Conservation (phyloP, 768 basidiomycete genomes). For the Scleroderma bovista region DNA sequence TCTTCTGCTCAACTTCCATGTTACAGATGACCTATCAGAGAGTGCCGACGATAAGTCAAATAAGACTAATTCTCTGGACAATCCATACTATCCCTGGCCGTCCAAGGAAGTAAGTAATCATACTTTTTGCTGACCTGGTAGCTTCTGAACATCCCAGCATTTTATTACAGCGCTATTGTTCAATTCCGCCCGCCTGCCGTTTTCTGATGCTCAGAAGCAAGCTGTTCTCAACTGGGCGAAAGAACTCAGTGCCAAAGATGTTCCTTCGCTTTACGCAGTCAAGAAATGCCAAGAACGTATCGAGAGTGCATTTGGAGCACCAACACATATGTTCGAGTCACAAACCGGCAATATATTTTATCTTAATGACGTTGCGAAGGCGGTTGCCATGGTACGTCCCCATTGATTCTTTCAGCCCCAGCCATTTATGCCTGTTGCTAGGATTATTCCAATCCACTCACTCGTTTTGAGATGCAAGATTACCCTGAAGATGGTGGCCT, state of each 20-base stretch:
- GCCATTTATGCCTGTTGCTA: neutral
- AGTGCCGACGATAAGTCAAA: too few species aligned
- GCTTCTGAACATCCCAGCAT: conserved; percentile 5
- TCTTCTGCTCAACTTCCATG: too few species aligned
- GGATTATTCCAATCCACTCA: too few species aligned
- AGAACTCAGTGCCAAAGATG: conserved; percentile 18
- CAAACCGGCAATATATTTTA: conserved; percentile 23
- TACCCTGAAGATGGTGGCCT: too few species aligned
- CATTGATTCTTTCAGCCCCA: too few species aligned
- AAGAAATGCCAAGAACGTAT: neutral
- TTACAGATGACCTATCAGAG: too few species aligned
- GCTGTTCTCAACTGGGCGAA: conserved; percentile 26
- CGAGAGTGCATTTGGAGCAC: conserved; percentile 14
- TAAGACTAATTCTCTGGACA: too few species aligned
- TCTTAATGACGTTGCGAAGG: conserved; percentile 6
- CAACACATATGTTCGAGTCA: conserved; percentile 12
- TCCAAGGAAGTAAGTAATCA: neutral
- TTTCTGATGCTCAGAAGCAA: conserved; percentile 23
- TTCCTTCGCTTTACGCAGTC: conserved; percentile 18
- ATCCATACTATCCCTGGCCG: neutral
- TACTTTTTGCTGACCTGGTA: too few species aligned
- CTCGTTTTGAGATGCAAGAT: too few species aligned
- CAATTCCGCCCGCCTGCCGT: conserved; percentile 21
- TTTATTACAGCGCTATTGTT: conserved; percentile 24
- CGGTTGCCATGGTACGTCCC: conserved; percentile 7